These are phyloP conservation scores for Elongisporangium senticosum DNA, from an alignment of 352 stramenopile genomes.

Conservation along the genomic window DNA sequence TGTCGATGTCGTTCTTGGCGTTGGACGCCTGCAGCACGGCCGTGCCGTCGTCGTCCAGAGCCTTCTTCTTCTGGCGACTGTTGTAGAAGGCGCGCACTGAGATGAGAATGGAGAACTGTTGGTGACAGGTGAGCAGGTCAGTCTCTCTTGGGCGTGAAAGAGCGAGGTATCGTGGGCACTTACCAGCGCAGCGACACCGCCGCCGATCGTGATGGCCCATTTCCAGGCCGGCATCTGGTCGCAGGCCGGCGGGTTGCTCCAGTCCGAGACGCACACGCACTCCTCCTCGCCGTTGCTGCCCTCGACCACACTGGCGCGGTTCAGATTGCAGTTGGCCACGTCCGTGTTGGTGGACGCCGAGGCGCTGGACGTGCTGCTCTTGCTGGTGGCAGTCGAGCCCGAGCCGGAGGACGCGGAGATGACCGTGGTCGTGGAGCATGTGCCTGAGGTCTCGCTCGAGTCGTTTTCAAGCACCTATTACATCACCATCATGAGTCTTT, in stretches of 20 bases:
- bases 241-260: conserved; percentile 47
- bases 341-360: conserved; percentile 18
- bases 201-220: conserved; percentile 47
- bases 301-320: conserved; percentile 36
- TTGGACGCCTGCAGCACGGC: conserved; percentile 12
- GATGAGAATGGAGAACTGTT: conserved; percentile 47
- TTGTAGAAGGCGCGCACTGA: conserved; percentile 42
- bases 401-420: conserved; percentile 8
- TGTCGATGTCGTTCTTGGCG: conserved; percentile 27
- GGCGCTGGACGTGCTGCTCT: conserved; percentile 2
- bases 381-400: conserved; percentile 11
- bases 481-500: not conserved
- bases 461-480: conserved; percentile 17
- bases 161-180: conserved; percentile 1
- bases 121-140: not conserved
- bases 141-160: not conserved
- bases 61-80: conserved; percentile 32
- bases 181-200: conserved; percentile 48
- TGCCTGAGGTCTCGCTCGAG: conserved; percentile 14
- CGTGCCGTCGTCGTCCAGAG: conserved; percentile 3
- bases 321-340: conserved; percentile 39
- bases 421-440: conserved; percentile 5
- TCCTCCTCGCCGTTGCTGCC: conserved; percentile 23
- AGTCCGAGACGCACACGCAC: conserved; percentile 60
- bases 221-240: conserved; percentile 48